Evolutionary conservation across 2,329 filamentous ascomycete species (phyloP), one percentile per base, ranked within the genome.

Genomic region (Pleoardoris graminearum): DNA sequence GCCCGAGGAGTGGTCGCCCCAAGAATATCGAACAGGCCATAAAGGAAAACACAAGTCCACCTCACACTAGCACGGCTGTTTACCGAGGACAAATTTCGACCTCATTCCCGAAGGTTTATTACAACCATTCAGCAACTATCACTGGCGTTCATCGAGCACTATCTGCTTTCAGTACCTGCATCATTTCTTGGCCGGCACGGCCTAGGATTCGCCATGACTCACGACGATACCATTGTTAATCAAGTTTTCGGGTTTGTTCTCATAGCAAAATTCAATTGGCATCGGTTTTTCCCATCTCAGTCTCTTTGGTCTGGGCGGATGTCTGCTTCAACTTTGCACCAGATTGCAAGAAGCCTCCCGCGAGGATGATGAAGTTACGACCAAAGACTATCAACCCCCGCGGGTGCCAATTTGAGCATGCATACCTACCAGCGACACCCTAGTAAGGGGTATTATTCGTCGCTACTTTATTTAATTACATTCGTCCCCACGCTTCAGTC

Each of bases 1-100:
- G 52, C 79, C 79, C 5, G 78, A 81, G 57, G 76, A 80, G 53
- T 81, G 79, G 78, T 72, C 70, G 55, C 79, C 79, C 3, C 77
- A 78, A 17, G 78, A 80, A 45, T 79, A 78, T 53, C 66, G 72
- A 27, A 74, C 69, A 14, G 63, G 63, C 32, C 67, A 68, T 37
- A 71, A 71, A 55, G 66, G 67, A 27, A 69, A 71, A 47, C 68
- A 74, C 61, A 74, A 74, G 55, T 72, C 69, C 7, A 61, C 66
- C 33, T 71, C 67, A 10, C 67, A 68, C 48, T 72, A 63, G 61
- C 32, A 51, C 45, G 38, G 16, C 48, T 59, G 58, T 56, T 29
- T 27, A 46, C 50, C 47, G 46, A 56, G 51, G 54, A 55, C 51
- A 48, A 53, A 41, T 51, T 51, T 48, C 35, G 19, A 54, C 54